Evolutionary conservation across 345 rosid species (phyloP).

Genomic region (Murraya paniculata): DNA sequence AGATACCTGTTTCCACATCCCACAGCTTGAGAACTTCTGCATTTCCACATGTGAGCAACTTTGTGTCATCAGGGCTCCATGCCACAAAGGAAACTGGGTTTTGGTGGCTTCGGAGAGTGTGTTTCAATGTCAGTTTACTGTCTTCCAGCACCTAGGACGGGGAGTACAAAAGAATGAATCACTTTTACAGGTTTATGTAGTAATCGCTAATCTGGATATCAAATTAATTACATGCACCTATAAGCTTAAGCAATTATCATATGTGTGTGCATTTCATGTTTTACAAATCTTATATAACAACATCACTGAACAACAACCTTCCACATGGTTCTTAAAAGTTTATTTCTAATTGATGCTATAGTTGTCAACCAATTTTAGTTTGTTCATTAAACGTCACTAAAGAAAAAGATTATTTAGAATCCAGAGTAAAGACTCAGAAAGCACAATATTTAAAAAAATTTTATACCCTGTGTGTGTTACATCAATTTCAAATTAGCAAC

Average conservation of each 20-base stretch:
- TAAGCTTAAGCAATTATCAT: not conserved
- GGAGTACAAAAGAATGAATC: conserved; percentile 15
- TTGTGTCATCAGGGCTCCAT: conserved; percentile 86
- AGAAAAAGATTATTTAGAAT: not conserved
- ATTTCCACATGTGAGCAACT: conserved; percentile 81
- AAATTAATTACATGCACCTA: not conserved
- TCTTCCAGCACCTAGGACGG: conserved; percentile 63
- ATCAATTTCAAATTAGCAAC: not conserved
- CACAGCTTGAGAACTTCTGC: conserved; percentile 83
- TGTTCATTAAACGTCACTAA: not conserved
- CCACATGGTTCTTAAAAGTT: not conserved
- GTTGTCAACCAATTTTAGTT: not conserved
- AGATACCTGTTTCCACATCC: conserved; percentile 88
- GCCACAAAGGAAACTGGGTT: conserved; percentile 80
- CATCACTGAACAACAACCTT: not conserved
- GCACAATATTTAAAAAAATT: not conserved
- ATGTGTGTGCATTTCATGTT: not conserved
- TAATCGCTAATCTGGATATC: conserved; percentile 6
- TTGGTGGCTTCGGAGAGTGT: conserved; percentile 63
- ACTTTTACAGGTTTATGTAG: conserved; percentile 2
- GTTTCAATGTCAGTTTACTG: conserved; percentile 47
- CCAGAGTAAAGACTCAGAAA: not conserved
- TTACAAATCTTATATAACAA: not conserved
- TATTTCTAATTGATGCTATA: not conserved
- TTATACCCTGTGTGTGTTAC: not conserved